Evolutionary conservation across 2,329 filamentous ascomycete species (phyloP), one percentile per base, ranked within the genome.

Genomic region (Nemania bipapillata): DNA sequence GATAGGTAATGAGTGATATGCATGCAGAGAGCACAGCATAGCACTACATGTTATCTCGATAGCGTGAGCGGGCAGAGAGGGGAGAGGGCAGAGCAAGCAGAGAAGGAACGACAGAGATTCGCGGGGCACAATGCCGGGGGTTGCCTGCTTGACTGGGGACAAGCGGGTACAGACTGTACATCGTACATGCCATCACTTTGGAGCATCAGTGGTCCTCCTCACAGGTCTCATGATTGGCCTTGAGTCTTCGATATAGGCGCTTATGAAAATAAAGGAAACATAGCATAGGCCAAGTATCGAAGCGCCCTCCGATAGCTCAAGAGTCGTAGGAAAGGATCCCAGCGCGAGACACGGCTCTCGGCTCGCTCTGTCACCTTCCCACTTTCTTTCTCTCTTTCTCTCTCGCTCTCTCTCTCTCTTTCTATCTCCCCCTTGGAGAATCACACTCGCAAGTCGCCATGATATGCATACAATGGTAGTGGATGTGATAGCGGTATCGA

Each of bases 201-300:
- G n/a, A n/a, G n/a, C n/a, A n/a, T n/a, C n/a, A n/a, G n/a, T n/a
- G n/a, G n/a, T n/a, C n/a, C n/a, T n/a, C n/a, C 45, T 24, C 65
- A 69, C 66, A 61, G 63, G 70, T 55, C 45, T 37, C 63, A 49
- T 77, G 71, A 76, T 77, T 77, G 75, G 74, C 63, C 53, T 53
- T 28, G 15, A 17, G n/a, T n/a, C n/a, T n/a, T n/a, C n/a, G 47
- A 20, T 53, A 57, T 45, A 70, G 74, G 75, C 75, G 75, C 75
- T 76, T 77, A 77, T 66, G 24, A 37, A 45, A 32, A 50, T 57
- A 35, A 20, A 65, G 68, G 64, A 64, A 74, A 65, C 73, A 69
- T 28, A 30, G n/a, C 11, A n/a, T n/a, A 40, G 37, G 15, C 9
- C 15, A 47, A n/a, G 22, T 22, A 12, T 49, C 20, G 45, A 49